phyloP scores from a whole-genome alignment of 2,329 filamentous ascomycete species.

The Fusarium stilboides region DNA sequence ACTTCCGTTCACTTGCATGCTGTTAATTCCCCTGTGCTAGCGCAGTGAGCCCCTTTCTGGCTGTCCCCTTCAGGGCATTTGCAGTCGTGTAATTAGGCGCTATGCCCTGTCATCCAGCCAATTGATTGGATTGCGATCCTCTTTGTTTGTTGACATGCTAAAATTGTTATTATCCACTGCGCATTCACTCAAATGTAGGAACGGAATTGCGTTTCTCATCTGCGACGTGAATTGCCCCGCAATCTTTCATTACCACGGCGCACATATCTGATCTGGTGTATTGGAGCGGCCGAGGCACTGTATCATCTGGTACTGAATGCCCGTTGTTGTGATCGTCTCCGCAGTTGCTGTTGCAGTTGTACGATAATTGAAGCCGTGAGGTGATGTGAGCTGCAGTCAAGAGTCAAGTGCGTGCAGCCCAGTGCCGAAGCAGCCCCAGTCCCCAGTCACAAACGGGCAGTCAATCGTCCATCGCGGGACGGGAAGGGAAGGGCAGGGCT shows the following conservation, averaged over 20 bases:
- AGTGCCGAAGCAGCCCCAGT: conserved; percentile 40
- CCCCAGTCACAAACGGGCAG: conserved; percentile 27
- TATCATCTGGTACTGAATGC: conserved; percentile 29
- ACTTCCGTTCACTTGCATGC: conserved; percentile 2
- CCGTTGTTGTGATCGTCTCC: conserved; percentile 2
- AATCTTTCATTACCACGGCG: conserved; percentile 37
- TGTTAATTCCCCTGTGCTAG: conserved; percentile 44
- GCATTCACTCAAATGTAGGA: conserved; percentile 19
- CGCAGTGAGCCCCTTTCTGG: conserved; percentile 46
- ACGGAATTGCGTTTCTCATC: conserved; percentile 45
- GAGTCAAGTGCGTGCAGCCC: conserved; percentile 35
- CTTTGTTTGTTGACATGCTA: conserved; percentile 50
- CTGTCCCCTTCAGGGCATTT: conserved; percentile 33
- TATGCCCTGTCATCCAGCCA: conserved; percentile 31
- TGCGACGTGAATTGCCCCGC: conserved; percentile 40
- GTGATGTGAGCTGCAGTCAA: conserved; percentile 29
- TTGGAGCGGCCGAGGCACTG: conserved; percentile 29
- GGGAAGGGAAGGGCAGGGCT: conserved; percentile 38
- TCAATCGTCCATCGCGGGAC: conserved; percentile 34
- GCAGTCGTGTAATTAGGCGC: conserved; percentile 43
- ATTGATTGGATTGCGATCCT: conserved; percentile 44
- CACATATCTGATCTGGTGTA: conserved; percentile 38
- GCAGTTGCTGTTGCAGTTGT: not conserved
- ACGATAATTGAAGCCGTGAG: conserved; percentile 4
- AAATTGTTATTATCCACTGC: conserved; percentile 50